Conservation (phyloP, 495 filamentous ascomycete genomes). For the Acidomyces sp. region DNA sequence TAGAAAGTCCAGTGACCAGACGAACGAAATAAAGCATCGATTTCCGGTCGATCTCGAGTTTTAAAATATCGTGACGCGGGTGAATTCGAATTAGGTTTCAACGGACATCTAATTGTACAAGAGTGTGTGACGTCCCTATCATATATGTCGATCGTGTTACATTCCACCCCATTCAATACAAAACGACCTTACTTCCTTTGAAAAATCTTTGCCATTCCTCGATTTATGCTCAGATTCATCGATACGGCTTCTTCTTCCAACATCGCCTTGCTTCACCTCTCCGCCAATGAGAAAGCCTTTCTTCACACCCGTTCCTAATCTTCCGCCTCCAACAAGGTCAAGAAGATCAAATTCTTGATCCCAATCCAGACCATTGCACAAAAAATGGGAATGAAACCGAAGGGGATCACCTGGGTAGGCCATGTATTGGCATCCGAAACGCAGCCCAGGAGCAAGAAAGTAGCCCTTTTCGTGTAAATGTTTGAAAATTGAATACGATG, state of each 20-base stretch:
- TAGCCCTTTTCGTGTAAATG: slow-evolving; percentile 70
- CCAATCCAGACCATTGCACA: slow-evolving; percentile 66
- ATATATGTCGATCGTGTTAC: too few relatives aligned
- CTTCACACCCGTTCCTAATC: slow-evolving; percentile 87
- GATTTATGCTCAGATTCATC: slow-evolving; percentile 23
- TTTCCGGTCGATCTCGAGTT: too few relatives aligned
- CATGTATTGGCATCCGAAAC: slow-evolving; percentile 87
- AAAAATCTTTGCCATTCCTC: slow-evolving; percentile 20
- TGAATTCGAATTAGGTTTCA: too few relatives aligned
- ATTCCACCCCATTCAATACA: slow-evolving; percentile 78
- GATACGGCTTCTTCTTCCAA: slow-evolving; percentile 10
- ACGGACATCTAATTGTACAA: too few relatives aligned
- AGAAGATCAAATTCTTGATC: slow-evolving; percentile 74
- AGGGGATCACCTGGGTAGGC: slow-evolving; percentile 92
- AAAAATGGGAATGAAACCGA: slow-evolving; percentile 87
- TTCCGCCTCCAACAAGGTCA: slow-evolving; percentile 70
- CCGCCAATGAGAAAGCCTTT: slow-evolving; percentile 88
- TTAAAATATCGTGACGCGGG: too few relatives aligned
- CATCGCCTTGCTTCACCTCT: slow-evolving; percentile 10
- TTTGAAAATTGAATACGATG: slow-evolving; percentile 51
- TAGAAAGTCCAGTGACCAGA: too few relatives aligned
- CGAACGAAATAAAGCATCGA: too few relatives aligned
- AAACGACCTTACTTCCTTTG: slow-evolving; percentile 47
- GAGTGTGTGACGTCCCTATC: too few relatives aligned
- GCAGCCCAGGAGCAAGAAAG: slow-evolving; percentile 78